Percentiles rank a stretch among this genome's conserved stretches.
Conservation (phyloP, 2,329 filamentous ascomycete genomes). For the Cytospora piceae region DNA sequence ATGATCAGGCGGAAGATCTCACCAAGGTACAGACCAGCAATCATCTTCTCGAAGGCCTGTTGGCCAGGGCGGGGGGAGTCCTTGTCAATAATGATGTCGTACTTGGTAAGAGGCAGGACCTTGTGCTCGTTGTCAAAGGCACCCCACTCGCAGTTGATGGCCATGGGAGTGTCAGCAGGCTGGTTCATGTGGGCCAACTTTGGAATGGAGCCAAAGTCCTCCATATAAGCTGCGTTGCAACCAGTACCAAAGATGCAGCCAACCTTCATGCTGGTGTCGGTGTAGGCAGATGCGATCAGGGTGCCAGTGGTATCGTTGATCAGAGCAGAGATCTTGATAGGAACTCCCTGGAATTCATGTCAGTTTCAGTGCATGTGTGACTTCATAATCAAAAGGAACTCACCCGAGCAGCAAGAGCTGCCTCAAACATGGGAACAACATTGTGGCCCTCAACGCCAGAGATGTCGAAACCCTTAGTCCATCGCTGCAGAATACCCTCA, state of each 20-base stretch:
- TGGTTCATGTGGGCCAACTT: slow-evolving; percentile 93
- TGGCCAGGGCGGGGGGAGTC: slow-evolving; percentile 91
- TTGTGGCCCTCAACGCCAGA: slow-evolving; percentile 88
- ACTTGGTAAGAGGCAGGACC: slow-evolving; percentile 82
- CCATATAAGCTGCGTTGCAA: slow-evolving; percentile 98
- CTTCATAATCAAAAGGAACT: slow-evolving; percentile 31
- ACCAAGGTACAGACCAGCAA: slow-evolving; percentile 89
- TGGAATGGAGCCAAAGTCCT: slow-evolving; percentile 85
- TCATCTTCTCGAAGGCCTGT: slow-evolving; percentile 98
- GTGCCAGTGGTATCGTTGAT: slow-evolving; percentile 99
- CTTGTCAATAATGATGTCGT: slow-evolving; percentile 86
- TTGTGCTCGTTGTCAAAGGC: slow-evolving; percentile 94
- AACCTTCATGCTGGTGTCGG: slow-evolving; percentile 89
- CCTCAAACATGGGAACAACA: slow-evolving; percentile 86
- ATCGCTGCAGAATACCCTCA: slow-evolving; percentile 87
- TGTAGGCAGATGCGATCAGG: slow-evolving; percentile 94
- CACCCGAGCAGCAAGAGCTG: slow-evolving; percentile 72
- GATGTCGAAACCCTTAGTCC: slow-evolving; percentile 98
- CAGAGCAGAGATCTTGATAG: slow-evolving; percentile 88
- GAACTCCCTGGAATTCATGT: slow-evolving; percentile 66
- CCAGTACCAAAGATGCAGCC: slow-evolving; percentile 98
- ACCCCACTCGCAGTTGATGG: slow-evolving; percentile 97
- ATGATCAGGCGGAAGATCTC: slow-evolving; percentile 91
- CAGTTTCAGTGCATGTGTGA: slow-evolving; percentile 29
- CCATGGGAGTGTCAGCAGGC: slow-evolving; percentile 81